These are phyloP conservation scores for Psilocybe cubensis DNA, from an alignment of 768 basidiomycete species.

Conservation along the genomic window DNA sequence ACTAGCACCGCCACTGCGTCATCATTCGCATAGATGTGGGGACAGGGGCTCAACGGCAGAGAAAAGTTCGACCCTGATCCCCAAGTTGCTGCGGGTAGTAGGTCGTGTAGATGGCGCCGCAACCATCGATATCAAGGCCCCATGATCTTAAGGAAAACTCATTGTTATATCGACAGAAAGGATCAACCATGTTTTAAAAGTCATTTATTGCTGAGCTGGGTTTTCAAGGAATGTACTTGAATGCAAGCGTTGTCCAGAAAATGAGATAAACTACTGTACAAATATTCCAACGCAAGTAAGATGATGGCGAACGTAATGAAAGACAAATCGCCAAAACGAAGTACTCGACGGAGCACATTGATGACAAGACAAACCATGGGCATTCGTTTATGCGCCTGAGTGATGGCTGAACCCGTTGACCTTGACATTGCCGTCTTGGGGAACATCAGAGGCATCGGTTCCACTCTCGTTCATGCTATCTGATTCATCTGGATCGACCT, in stretches of 20 bases:
- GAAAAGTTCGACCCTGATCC: background rate
- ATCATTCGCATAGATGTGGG: background rate
- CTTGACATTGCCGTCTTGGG: conserved; percentile 12
- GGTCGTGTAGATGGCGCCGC: background rate
- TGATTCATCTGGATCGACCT: conserved; percentile 23
- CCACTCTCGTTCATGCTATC: conserved; percentile 19
- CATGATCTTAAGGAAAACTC: too few relatives aligned
- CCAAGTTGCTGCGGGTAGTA: background rate
- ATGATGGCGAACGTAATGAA: background rate
- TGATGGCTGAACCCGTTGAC: conserved; percentile 33
- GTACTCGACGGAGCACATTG: background rate
- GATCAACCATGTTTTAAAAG: too few relatives aligned
- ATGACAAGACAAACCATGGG: background rate
- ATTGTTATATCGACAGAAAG: too few relatives aligned
- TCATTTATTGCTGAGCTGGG: background rate
- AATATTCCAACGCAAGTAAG: background rate
- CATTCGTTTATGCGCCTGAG: conserved; percentile 3
- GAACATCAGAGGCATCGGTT: conserved; percentile 15
- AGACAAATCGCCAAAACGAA: background rate
- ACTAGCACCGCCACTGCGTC: background rate
- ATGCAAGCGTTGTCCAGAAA: background rate
- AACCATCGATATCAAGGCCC: background rate
- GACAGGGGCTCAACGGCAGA: background rate
- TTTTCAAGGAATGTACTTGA: background rate
- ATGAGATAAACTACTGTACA: background rate